Percentiles rank a stretch among this genome's conserved stretches.
Evolutionary conservation across 73 alveolate species (phyloP).

Genomic region (Paramecium pentaurelia): DNA sequence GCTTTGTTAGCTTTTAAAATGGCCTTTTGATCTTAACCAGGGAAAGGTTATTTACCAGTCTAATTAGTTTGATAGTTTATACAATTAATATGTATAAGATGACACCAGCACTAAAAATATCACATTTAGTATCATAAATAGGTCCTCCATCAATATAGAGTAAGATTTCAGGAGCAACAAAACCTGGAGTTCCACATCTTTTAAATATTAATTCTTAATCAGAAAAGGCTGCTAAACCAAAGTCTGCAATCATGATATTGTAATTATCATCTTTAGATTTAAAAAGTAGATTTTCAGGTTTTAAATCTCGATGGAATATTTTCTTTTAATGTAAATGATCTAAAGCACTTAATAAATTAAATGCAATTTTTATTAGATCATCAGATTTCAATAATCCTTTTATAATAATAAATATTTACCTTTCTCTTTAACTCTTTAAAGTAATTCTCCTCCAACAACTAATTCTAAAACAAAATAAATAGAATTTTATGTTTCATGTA

Average conservation of each 20-base stretch:
- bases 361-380: conserved; percentile 28
- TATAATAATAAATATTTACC: not conserved
- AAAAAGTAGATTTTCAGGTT: conserved; percentile 37
- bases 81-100: conserved; percentile 7
- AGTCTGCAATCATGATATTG: conserved; percentile 51
- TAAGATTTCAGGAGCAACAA: conserved; percentile 51
- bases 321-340: conserved; percentile 32
- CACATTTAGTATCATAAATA: conserved; percentile 37
- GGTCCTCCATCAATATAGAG: conserved; percentile 37
- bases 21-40: conserved; percentile 46
- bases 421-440: conserved; percentile 38
- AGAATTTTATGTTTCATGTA: conserved; percentile 46
- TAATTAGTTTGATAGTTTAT: not conserved
- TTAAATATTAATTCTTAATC: conserved; percentile 28
- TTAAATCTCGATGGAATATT: conserved; percentile 46
- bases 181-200: conserved; percentile 52
- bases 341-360: conserved; percentile 36
- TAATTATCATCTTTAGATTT: conserved; percentile 41
- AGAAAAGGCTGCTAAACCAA: conserved; percentile 36
- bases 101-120: conserved; percentile 47
- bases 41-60: conserved; percentile 59
- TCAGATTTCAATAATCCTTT: not conserved
- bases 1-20: conserved; percentile 58
- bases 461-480: conserved; percentile 32
- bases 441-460: conserved; percentile 37